Evolutionary conservation across 225 moss, liverwort and hornwort genomes (phyloP), one percentile per base, ranked within the genome.

Genomic region (Marchantia paleacea): DNA sequence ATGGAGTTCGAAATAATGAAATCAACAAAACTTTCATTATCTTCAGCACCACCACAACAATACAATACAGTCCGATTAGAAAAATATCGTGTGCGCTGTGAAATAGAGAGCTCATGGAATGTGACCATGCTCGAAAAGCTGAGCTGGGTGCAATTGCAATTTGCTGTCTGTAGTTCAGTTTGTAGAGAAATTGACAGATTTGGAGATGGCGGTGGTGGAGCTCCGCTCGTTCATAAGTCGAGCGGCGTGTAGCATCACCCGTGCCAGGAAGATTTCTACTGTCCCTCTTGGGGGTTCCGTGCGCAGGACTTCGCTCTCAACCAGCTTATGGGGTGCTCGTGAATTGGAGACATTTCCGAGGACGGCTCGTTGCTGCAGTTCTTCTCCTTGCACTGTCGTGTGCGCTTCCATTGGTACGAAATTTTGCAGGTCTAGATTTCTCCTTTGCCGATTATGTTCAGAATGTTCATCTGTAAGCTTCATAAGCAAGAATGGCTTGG

Each of bases 121-220:
- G n/a, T n/a, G n/a, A n/a, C n/a, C n/a, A n/a, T n/a, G 39, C 39
- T 39, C 39, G 39, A 5, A 5, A 39, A 5, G 39, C 39, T 39
- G 39, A 39, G 39, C 39, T 5, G 39, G 39, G 39, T 2, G 39
- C 39, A 39, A 39, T 39, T 39, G 39, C 39, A 39, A 39, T 39
- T 39, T 39, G 39, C 3, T 39, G 39, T 39, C 39, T 39, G 39
- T 39, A 39, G 39, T 39, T 39, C 5, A 39, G 39, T 39, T 39
- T 39, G 39, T 39, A 39, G 39, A 39, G 39, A 39, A 39, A 39
- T 39, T 39, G 39, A 39, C 39, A 39, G n/a, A 24, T 49, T 11
- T 60, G 25, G 71, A 75, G 28, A 86, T 86, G 86, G 80, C 83
- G 26, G 67, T 72, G 30, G 20, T 78, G 67, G 83, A 86, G 83